Percentiles rank a stretch among this genome's conserved stretches.
Conservation (phyloP, 2,329 filamentous ascomycete species). For the Fusarium camptoceras region DNA sequence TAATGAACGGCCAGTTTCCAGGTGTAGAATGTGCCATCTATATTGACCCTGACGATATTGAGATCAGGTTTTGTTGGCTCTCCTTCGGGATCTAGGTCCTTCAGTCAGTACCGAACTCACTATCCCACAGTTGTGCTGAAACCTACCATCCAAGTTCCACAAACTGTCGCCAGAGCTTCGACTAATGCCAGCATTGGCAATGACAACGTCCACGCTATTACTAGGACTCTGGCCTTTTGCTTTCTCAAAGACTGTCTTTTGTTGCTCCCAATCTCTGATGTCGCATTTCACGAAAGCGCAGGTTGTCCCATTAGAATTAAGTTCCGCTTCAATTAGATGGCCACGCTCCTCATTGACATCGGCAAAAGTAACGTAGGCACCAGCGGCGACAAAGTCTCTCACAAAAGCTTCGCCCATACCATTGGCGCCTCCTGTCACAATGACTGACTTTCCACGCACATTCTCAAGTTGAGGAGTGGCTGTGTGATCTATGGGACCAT, state of each 20-base stretch:
- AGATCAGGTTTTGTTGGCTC: conserved; percentile 54
- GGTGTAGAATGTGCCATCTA: conserved; percentile 58
- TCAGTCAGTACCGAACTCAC: not conserved
- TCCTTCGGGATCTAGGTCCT: conserved; percentile 16
- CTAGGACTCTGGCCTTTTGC: conserved; percentile 52
- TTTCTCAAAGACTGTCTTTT: conserved; percentile 55
- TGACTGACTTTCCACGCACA: conserved; percentile 57
- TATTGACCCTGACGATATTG: conserved; percentile 56
- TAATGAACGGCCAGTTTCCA: conserved; percentile 61
- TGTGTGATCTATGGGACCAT: conserved; percentile 39
- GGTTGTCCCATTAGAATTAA: conserved; percentile 40
- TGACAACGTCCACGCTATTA: conserved; percentile 58
- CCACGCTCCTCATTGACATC: conserved; percentile 53
- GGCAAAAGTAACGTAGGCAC: conserved; percentile 57
- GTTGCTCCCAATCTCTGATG: conserved; percentile 57
- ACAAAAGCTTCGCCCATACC: conserved; percentile 56
- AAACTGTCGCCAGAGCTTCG: conserved; percentile 51
- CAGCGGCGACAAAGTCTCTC: conserved; percentile 50
- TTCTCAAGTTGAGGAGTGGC: conserved; percentile 4
- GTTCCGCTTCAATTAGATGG: conserved; percentile 48
- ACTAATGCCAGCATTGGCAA: conserved; percentile 61
- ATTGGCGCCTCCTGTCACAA: conserved; percentile 61
- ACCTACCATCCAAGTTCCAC: conserved; percentile 53
- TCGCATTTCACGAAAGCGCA: conserved; percentile 56
- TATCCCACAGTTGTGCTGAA: not conserved